Evolutionary conservation across 2,329 filamentous ascomycete genomes (phyloP).

Genomic region (Aspergillus japonicus): DNA sequence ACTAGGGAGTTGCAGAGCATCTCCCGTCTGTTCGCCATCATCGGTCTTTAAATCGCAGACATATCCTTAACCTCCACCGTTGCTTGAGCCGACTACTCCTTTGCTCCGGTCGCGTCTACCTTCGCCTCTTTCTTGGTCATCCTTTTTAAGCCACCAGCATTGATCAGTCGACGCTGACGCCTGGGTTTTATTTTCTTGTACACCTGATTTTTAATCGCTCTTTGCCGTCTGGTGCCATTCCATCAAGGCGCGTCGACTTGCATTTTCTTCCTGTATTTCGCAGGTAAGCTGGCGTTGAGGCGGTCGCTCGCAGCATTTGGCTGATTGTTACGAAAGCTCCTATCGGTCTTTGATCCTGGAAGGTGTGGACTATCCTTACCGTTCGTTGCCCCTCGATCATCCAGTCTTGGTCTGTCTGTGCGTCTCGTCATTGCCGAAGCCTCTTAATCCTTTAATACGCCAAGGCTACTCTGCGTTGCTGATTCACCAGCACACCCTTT

Average conservation of each 20-base stretch:
- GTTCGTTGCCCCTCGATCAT: constrained; percentile 17
- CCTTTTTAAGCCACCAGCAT: constrained; percentile 11
- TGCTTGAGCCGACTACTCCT: constrained; percentile 21
- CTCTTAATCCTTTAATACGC: constrained; percentile 35
- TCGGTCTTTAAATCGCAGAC: constrained; percentile 20
- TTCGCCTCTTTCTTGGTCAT: constrained; percentile 19
- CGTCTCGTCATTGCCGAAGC: constrained; percentile 19
- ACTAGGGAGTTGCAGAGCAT: constrained; percentile 40
- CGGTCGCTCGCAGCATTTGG: not conserved
- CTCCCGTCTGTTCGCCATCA: constrained; percentile 23
- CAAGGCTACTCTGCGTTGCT: constrained; percentile 21
- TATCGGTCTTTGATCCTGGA: not conserved
- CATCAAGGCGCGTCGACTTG: constrained; percentile 4
- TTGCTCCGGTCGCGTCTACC: constrained; percentile 26
- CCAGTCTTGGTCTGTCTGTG: constrained; percentile 14
- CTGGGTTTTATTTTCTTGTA: constrained; percentile 19
- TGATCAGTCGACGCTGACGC: constrained; percentile 13
- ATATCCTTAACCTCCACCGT: constrained; percentile 17
- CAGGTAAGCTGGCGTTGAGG: constrained; percentile 14
- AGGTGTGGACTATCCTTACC: constrained; percentile 7
- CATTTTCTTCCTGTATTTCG: constrained; percentile 13
- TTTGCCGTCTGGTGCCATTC: constrained; percentile 13
- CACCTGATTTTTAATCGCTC: constrained; percentile 20
- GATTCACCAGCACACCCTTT: constrained; percentile 18
- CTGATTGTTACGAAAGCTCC: constrained; percentile 13